phyloP scores from a whole-genome alignment of 2,329 filamentous ascomycete species.

The Aspergillus tanneri region DNA sequence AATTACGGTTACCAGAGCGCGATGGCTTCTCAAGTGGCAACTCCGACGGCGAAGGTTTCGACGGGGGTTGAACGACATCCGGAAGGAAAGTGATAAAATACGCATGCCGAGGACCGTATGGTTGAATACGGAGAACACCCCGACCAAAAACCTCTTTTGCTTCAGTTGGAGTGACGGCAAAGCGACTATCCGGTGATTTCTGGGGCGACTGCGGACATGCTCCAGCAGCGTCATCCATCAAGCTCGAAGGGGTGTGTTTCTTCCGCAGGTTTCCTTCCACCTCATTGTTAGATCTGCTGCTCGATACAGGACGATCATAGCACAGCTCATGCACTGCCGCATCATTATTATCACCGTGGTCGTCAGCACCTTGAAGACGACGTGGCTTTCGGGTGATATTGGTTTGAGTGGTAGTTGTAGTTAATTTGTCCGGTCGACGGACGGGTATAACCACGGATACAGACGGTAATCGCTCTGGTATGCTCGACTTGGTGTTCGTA shows the following conservation, averaged over 20 bases:
- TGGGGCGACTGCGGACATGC: background rate
- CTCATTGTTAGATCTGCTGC: background rate
- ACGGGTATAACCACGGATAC: background rate
- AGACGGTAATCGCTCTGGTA: background rate
- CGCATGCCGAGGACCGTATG: background rate
- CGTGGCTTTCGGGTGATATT: background rate
- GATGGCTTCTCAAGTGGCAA: background rate
- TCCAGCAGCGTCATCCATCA: background rate
- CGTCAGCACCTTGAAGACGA: background rate
- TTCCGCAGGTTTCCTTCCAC: background rate
- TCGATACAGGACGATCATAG: background rate
- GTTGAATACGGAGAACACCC: background rate
- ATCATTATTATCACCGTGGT: background rate
- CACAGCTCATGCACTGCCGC: background rate
- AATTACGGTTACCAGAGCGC: background rate
- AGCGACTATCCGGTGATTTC: background rate
- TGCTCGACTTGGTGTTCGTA: background rate
- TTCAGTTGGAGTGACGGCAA: background rate
- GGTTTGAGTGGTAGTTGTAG: background rate
- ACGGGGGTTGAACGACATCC: background rate
- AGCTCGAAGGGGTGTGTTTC: background rate
- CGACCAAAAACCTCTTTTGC: background rate
- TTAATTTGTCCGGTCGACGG: background rate
- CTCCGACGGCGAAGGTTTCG: background rate
- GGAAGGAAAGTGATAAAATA: constrained; percentile 3